These are phyloP conservation scores for Helianthus tuberosus DNA, from an alignment of 129 eudicot species.

Conservation along the genomic window DNA sequence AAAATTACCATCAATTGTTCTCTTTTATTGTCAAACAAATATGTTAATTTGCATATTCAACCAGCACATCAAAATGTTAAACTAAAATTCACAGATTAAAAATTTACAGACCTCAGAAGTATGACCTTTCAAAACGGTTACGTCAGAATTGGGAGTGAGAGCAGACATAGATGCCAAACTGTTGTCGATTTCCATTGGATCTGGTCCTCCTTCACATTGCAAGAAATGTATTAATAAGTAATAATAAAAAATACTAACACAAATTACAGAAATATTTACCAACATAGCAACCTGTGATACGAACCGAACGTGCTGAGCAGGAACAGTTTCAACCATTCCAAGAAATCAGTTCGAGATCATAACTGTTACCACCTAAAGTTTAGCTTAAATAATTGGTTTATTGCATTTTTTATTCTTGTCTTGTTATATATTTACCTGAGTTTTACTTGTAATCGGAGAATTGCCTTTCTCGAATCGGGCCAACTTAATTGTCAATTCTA, in stretches of 20 bases:
- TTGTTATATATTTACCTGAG: too few relatives aligned
- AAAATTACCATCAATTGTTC: background rate
- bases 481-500: too few relatives aligned
- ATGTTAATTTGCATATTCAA: conserved; percentile 6
- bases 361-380: too few relatives aligned
- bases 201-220: conserved; percentile 50
- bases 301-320: too few relatives aligned
- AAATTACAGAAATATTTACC: background rate
- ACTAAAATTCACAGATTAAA: background rate
- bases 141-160: conserved; percentile 68
- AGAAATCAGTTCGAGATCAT: too few relatives aligned
- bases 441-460: too few relatives aligned
- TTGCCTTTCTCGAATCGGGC: too few relatives aligned
- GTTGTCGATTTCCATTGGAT: conserved; percentile 82
- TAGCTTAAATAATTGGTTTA: too few relatives aligned
- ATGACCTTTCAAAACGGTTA: conserved; percentile 81
- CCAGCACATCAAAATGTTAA: background rate
- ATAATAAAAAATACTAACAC: background rate
- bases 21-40: background rate
- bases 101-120: conserved; percentile 69
- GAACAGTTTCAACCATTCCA: too few relatives aligned
- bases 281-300: background rate
- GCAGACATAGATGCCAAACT: conserved; percentile 46
- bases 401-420: too few relatives aligned
- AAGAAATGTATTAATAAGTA: conserved; percentile 14